These are phyloP conservation scores for Pseudopediastrum boryanum DNA, from an alignment of 139 green algal species.

Conservation along the genomic window DNA sequence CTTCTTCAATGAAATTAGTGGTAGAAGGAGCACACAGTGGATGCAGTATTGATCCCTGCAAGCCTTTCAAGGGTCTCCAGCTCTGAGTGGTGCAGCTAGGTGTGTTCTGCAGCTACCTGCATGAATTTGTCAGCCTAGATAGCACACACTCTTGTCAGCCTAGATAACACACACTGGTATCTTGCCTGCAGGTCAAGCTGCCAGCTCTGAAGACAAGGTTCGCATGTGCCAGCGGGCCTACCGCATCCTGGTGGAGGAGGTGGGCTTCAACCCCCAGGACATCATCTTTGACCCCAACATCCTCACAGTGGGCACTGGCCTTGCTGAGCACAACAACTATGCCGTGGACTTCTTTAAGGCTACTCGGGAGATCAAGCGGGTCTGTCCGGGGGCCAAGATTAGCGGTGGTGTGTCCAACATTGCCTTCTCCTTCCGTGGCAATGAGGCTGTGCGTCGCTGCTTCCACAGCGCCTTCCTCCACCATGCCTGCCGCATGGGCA, in stretches of 20 bases:
- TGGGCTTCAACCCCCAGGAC: slow-evolving; percentile 95
- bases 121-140: too few relatives aligned
- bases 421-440: slow-evolving; percentile 98
- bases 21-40: too few relatives aligned
- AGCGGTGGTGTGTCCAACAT: slow-evolving; percentile 98
- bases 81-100: too few relatives aligned
- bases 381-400: slow-evolving; percentile 96
- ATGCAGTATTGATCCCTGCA: too few relatives aligned
- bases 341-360: slow-evolving; percentile 97
- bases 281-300: slow-evolving; percentile 99
- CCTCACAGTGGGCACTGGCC: slow-evolving; percentile 95
- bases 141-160: too few relatives aligned
- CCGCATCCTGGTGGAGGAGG: slow-evolving; percentile 93
- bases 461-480: slow-evolving; percentile 93
- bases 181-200: too few relatives aligned
- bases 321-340: slow-evolving; percentile 99
- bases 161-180: too few relatives aligned
- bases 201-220: slow-evolving; percentile 79
- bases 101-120: too few relatives aligned
- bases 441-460: slow-evolving; percentile 89
- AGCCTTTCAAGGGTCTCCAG: too few relatives aligned
- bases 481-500: slow-evolving; percentile 92
- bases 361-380: slow-evolving; percentile 91
- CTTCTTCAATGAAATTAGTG: too few relatives aligned
- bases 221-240: slow-evolving; percentile 95